Conservation (phyloP, 2,329 filamentous ascomycete species). For the Xylaria multiplex region DNA sequence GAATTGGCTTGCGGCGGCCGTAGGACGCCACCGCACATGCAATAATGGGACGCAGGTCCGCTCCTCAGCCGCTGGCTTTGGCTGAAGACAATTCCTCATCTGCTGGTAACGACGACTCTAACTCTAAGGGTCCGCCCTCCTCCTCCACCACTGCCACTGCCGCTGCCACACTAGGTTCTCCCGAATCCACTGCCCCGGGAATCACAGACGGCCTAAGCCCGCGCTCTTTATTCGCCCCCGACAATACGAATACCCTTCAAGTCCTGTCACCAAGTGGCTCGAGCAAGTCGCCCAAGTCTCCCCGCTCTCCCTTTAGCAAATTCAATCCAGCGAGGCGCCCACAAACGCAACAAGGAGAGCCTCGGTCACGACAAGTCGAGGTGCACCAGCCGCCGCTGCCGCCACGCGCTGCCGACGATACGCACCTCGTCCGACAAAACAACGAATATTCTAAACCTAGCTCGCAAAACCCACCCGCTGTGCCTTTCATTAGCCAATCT, state of each 20-base stretch:
- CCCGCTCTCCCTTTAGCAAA: conserved; percentile 49
- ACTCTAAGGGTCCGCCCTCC: conserved; percentile 47
- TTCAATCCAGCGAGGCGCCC: conserved; percentile 45
- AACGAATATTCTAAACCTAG: conserved; percentile 37
- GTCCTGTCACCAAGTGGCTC: conserved; percentile 44
- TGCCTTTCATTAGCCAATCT: conserved; percentile 39
- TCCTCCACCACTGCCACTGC: conserved; percentile 36
- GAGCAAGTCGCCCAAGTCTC: conserved; percentile 47
- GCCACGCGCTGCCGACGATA: conserved; percentile 43
- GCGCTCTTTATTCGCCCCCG: conserved; percentile 40
- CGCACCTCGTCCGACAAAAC: conserved; percentile 41
- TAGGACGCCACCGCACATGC: conserved; percentile 37
- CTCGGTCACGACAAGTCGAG: conserved; percentile 30
- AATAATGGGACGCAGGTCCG: conserved; percentile 67
- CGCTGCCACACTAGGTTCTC: conserved; percentile 37
- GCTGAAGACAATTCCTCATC: conserved; percentile 54
- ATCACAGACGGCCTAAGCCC: conserved; percentile 41
- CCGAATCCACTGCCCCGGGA: conserved; percentile 40
- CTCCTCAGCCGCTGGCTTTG: conserved; percentile 67
- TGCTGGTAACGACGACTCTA: conserved; percentile 46
- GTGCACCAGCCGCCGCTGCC: conserved; percentile 30
- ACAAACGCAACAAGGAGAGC: conserved; percentile 38
- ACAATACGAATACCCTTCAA: conserved; percentile 43
- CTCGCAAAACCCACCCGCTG: conserved; percentile 37
- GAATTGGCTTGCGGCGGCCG: conserved; percentile 35